Evolutionary conservation across 495 filamentous ascomycete genomes (phyloP).

Genomic region (Penicillium ochrochloron): DNA sequence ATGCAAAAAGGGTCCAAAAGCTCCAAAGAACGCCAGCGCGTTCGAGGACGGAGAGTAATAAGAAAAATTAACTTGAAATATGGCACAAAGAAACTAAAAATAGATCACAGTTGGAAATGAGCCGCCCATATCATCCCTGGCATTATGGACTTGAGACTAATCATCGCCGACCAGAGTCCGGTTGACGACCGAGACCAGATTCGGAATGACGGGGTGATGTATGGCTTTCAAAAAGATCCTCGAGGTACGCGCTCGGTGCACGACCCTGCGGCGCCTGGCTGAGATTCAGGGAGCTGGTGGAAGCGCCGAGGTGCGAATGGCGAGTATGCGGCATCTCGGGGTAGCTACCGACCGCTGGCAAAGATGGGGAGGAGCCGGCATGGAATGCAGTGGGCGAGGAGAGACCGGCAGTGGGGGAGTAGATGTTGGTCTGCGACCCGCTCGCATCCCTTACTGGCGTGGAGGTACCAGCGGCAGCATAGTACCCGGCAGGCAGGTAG

Average conservation of each 20-base stretch:
- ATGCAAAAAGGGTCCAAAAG: constrained; percentile 5
- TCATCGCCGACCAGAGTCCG: constrained; percentile 12
- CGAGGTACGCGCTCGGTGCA: constrained; percentile 89
- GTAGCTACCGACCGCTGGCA: constrained; percentile 44
- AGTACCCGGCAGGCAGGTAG: constrained; percentile 93
- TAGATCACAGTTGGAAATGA: background rate
- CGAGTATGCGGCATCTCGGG: constrained; percentile 39
- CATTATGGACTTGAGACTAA: constrained; percentile 9
- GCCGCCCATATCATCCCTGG: constrained; percentile 10
- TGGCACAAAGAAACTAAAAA: constrained; percentile 9
- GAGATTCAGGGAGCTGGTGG: constrained; percentile 72
- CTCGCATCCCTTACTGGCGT: constrained; percentile 43
- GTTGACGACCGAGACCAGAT: constrained; percentile 13
- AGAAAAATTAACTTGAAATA: background rate
- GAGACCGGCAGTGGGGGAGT: constrained; percentile 28
- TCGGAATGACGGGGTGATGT: constrained; percentile 29
- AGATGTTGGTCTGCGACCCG: constrained; percentile 17
- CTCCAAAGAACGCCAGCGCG: constrained; percentile 11
- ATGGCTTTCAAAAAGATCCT: constrained; percentile 86
- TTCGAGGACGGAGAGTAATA: constrained; percentile 2
- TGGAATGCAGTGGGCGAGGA: constrained; percentile 48
- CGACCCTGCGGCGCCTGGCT: constrained; percentile 68
- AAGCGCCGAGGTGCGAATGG: constrained; percentile 50
- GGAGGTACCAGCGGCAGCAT: constrained; percentile 66
- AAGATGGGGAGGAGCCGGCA: constrained; percentile 70